Evolutionary conservation across 768 basidiomycete genomes (phyloP).

Genomic region (Kockovaella imperatae): DNA sequence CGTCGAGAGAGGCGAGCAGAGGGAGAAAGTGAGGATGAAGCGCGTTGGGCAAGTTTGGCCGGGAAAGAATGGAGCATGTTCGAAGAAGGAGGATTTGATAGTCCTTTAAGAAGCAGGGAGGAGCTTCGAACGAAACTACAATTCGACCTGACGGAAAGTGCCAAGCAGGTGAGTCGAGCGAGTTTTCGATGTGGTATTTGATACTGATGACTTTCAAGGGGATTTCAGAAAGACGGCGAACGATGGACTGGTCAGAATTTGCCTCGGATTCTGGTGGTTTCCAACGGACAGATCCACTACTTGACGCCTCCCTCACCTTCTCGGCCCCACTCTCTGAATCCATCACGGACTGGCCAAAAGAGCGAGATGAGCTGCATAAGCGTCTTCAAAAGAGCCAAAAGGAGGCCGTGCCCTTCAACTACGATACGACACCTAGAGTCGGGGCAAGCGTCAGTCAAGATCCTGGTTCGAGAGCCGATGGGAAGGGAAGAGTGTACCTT

Average conservation of each 20-base stretch:
- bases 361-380: constrained; percentile 62
- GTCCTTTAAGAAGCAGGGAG: constrained; percentile 44
- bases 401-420: constrained; percentile 72
- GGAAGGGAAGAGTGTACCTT: constrained; percentile 44
- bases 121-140: constrained; percentile 59
- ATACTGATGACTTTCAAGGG: constrained; percentile 46
- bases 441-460: constrained; percentile 44
- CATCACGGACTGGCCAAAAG: constrained; percentile 65
- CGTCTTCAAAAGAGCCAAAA: constrained; percentile 81
- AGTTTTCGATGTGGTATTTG: neutral
- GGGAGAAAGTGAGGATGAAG: constrained; percentile 48
- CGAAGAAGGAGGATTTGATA: constrained; percentile 70
- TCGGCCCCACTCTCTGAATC: constrained; percentile 53
- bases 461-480: constrained; percentile 10
- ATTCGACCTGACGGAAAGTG: constrained; percentile 87
- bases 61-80: constrained; percentile 91
- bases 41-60: constrained; percentile 69
- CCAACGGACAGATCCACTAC: constrained; percentile 63
- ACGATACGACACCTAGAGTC: constrained; percentile 79
- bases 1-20: neutral
- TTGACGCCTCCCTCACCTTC: constrained; percentile 77
- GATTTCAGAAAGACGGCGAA: constrained; percentile 67
- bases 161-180: constrained; percentile 53
- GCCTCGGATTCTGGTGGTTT: constrained; percentile 63
- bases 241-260: constrained; percentile 86